phyloP scores from a whole-genome alignment of 2,329 filamentous ascomycete species.

The Elsinoe batatas region DNA sequence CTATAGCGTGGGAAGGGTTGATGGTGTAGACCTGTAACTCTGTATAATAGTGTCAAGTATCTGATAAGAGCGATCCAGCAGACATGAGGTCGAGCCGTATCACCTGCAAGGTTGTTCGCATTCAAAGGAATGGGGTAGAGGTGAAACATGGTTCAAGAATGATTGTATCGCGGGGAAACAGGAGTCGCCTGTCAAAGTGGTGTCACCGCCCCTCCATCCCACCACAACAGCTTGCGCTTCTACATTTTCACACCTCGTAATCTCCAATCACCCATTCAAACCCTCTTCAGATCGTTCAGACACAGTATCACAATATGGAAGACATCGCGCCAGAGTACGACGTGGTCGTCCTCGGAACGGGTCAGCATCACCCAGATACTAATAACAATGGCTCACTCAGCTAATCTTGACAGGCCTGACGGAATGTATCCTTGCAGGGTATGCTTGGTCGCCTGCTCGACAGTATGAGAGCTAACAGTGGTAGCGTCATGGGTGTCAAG shows the following conservation, averaged over 20 bases:
- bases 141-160: constrained; percentile 6
- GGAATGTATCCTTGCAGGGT: constrained; percentile 98
- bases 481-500: constrained; percentile 89
- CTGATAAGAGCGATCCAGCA: not conserved
- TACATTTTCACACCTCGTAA: not conserved
- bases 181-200: constrained; percentile 1
- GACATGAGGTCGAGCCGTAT: no score
- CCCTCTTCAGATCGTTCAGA: not conserved
- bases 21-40: not conserved
- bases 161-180: not conserved
- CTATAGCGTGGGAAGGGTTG: not conserved
- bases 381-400: constrained; percentile 15
- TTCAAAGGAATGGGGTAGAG: constrained; percentile 1
- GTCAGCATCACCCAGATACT: constrained; percentile 36
- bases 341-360: constrained; percentile 95
- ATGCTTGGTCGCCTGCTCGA: constrained; percentile 24
- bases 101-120: no score
- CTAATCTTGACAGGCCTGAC: constrained; percentile 61
- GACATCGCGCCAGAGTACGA: constrained; percentile 98
- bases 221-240: constrained; percentile 1
- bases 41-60: not conserved
- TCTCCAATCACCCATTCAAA: not conserved
- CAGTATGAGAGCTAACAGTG: constrained; percentile 19
- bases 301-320: constrained; percentile 64
- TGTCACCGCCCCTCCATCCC: constrained; percentile 11